phyloP scores from a whole-genome alignment of 805 yeast genomes.

The Cyberlindnera subsufficiens region DNA sequence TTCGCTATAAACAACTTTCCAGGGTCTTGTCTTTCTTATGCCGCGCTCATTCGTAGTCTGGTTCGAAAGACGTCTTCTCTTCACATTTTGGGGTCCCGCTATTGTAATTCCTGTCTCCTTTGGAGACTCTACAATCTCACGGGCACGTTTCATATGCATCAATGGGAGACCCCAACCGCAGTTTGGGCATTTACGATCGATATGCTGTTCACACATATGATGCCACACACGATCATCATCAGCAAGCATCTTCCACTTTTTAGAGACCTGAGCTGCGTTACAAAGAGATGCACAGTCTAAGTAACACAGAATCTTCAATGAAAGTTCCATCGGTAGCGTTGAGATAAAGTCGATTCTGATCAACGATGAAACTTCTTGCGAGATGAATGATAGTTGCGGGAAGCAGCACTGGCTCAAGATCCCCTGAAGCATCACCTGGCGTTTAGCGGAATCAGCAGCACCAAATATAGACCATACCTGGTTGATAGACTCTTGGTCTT shows the following conservation, averaged over 20 bases:
- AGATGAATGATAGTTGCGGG: conserved; percentile 84
- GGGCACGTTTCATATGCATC: conserved; percentile 77
- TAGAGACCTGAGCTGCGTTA: conserved; percentile 87
- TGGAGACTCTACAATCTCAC: conserved; percentile 33
- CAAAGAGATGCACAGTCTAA: conserved; percentile 92
- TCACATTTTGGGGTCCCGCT: conserved; percentile 2
- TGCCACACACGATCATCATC: conserved; percentile 98
- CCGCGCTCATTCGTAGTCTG: conserved; percentile 17
- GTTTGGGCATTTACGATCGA: conserved; percentile 93
- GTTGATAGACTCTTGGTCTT: conserved; percentile 71
- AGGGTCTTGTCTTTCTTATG: conserved; percentile 59
- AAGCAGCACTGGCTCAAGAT: conserved; percentile 86
- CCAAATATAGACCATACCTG: conserved; percentile 82
- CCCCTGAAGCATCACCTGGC: conserved; percentile 77
- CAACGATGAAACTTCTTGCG: conserved; percentile 71
- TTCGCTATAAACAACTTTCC: conserved; percentile 94
- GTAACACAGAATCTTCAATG: conserved; percentile 80
- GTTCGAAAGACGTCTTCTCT: conserved; percentile 24
- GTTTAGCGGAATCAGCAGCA: conserved; percentile 63
- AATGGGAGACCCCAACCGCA: conserved; percentile 99
- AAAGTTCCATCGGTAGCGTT: conserved; percentile 78
- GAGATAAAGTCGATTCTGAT: conserved; percentile 86
- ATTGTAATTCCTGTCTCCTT: conserved; percentile 9
- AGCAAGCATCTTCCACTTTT: conserved; percentile 81
- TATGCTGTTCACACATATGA: conserved; percentile 97